phyloP scores from a whole-genome alignment of 306 rosid genomes.

The Mimosa pudica region DNA sequence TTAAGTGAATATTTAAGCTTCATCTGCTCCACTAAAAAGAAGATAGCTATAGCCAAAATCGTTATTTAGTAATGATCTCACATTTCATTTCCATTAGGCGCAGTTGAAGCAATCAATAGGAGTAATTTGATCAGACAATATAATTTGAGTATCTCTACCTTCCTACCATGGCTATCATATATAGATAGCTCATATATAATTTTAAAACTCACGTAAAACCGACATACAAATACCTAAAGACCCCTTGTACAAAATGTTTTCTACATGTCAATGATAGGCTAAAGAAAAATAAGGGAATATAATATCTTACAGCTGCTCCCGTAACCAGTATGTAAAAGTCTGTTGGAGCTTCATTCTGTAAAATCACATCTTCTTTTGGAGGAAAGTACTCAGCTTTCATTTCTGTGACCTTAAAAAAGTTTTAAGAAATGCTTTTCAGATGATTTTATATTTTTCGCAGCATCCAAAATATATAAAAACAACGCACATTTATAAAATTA shows the following conservation, averaged over 20 bases:
- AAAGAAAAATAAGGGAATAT: constrained; percentile 16
- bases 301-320: constrained; percentile 64
- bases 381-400: too few species aligned
- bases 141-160: neutral
- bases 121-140: neutral
- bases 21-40: neutral
- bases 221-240: neutral
- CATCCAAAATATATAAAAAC: too few species aligned
- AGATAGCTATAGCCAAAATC: neutral
- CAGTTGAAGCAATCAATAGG: neutral
- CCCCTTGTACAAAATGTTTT: neutral
- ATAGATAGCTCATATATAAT: neutral
- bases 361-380: too few species aligned
- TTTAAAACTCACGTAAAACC: neutral
- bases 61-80: neutral
- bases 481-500: too few species aligned
- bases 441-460: too few species aligned
- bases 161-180: neutral
- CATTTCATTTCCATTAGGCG: too few species aligned
- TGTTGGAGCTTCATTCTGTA: too few species aligned
- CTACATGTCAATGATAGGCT: constrained; percentile 12
- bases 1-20: neutral
- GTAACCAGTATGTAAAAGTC: constrained; percentile 35
- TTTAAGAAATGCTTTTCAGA: too few species aligned
- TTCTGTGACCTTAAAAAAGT: too few species aligned